phyloP scores from a whole-genome alignment of 2,329 filamentous ascomycete genomes.

The Colletotrichum spaethianum region DNA sequence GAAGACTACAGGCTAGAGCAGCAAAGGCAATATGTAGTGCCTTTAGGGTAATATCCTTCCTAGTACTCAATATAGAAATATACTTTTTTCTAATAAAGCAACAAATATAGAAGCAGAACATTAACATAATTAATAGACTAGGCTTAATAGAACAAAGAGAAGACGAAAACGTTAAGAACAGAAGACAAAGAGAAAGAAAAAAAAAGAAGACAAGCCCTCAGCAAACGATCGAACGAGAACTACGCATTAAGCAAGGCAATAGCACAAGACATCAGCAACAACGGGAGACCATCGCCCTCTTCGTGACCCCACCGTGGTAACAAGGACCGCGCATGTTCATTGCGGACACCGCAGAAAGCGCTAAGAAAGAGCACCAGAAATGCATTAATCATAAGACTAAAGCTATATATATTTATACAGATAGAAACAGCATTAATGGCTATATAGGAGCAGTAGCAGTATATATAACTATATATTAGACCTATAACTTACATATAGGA shows the following conservation, averaged over 20 bases:
- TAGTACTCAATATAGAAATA: background rate
- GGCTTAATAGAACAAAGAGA: background rate
- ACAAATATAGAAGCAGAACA: constrained; percentile 15
- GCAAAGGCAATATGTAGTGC: background rate
- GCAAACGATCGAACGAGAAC: background rate
- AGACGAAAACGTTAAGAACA: background rate
- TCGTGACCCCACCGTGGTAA: background rate
- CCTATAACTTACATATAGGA: background rate
- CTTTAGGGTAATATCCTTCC: background rate
- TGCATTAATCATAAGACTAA: background rate
- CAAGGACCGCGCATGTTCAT: background rate
- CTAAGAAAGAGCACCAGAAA: background rate
- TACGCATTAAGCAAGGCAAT: background rate
- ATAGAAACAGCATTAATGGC: background rate
- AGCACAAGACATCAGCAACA: background rate
- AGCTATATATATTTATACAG: background rate
- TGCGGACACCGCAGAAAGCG: background rate
- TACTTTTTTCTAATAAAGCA: background rate
- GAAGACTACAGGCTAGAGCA: background rate
- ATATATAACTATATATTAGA: background rate
- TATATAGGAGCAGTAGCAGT: background rate
- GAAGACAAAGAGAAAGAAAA: background rate
- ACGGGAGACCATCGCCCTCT: background rate
- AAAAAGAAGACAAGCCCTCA: background rate
- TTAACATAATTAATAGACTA: background rate